Percentiles rank a stretch among this genome's conserved stretches.
Evolutionary conservation across 371 early-diverging fungal genomes (phyloP).

Genomic region (Dichotomocladium elegans): DNA sequence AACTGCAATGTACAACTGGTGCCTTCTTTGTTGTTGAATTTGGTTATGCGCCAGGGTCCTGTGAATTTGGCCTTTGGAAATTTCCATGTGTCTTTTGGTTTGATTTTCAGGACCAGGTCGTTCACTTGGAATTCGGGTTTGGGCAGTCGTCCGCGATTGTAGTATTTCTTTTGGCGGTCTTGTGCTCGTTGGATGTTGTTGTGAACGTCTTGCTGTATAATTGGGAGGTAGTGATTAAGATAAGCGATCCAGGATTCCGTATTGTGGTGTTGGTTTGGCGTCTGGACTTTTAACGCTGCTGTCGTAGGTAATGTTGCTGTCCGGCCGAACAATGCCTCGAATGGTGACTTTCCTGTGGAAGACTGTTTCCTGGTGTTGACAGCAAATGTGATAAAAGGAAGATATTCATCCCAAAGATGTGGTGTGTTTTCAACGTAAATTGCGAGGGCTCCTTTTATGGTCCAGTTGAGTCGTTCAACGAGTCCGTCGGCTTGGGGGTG

Average conservation of each 20-base stretch:
- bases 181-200: conserved; percentile 10
- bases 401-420: conserved; percentile 9
- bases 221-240: conserved; percentile 12
- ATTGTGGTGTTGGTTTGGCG: background rate
- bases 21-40: background rate
- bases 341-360: conserved; percentile 11
- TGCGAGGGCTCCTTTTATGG: conserved; percentile 8
- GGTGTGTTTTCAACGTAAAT: background rate
- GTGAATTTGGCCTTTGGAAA: conserved; percentile 1
- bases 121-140: background rate
- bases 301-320: background rate
- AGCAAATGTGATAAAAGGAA: conserved; percentile 14
- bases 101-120: background rate
- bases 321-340: conserved; percentile 13
- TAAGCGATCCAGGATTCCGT: conserved; percentile 8
- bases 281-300: background rate
- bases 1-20: background rate
- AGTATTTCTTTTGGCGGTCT: conserved; percentile 11
- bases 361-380: conserved; percentile 16
- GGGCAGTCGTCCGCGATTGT: background rate
- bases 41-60: background rate
- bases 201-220: background rate
- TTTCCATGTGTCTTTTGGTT: background rate
- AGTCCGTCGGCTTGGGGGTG: conserved; percentile 17
- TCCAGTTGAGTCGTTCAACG: conserved; percentile 15